Evolutionary conservation across 2,329 filamentous ascomycete species (phyloP).

Genomic region (Colletotrichum cuscutae): DNA sequence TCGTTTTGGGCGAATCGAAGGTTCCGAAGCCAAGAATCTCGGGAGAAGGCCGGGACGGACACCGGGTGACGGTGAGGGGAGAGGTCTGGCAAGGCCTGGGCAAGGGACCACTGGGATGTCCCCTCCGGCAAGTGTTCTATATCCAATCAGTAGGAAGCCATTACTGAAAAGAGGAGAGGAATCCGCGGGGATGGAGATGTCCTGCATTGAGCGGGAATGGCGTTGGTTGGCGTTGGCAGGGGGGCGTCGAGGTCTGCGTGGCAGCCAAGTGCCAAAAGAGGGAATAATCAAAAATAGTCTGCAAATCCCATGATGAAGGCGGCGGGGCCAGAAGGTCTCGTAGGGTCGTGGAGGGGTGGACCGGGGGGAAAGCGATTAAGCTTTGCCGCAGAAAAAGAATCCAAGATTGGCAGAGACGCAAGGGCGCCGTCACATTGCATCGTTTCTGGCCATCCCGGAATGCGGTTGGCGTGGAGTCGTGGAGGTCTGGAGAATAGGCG

Average conservation of each 20-base stretch:
- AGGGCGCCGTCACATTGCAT: constrained; percentile 12
- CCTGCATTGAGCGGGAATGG: constrained; percentile 1
- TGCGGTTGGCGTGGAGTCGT: constrained; percentile 15
- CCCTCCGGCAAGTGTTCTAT: constrained; percentile 5
- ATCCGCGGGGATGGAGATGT: constrained; percentile 18
- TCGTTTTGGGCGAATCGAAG: neutral
- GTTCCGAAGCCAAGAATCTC: neutral
- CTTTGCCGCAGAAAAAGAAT: constrained; percentile 8
- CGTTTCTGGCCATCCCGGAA: constrained; percentile 9
- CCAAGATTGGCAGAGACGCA: neutral
- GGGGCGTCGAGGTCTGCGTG: neutral
- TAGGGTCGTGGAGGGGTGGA: neutral
- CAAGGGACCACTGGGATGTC: neutral
- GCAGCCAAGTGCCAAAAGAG: constrained; percentile 13
- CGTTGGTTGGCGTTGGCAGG: neutral
- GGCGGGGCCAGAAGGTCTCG: constrained; percentile 1
- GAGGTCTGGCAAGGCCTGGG: neutral
- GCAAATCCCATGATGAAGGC: constrained; percentile 31
- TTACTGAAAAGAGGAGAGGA: constrained; percentile 26
- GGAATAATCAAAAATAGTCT: constrained; percentile 28
- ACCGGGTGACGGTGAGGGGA: neutral
- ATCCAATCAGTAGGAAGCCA: constrained; percentile 27
- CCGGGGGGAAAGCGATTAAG: constrained; percentile 7
- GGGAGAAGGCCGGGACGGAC: neutral
- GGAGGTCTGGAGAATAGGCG: neutral